Base-by-base conservation (phyloP, 2,329 filamentous ascomycete species). In the Aspergillus ruber region DNA sequence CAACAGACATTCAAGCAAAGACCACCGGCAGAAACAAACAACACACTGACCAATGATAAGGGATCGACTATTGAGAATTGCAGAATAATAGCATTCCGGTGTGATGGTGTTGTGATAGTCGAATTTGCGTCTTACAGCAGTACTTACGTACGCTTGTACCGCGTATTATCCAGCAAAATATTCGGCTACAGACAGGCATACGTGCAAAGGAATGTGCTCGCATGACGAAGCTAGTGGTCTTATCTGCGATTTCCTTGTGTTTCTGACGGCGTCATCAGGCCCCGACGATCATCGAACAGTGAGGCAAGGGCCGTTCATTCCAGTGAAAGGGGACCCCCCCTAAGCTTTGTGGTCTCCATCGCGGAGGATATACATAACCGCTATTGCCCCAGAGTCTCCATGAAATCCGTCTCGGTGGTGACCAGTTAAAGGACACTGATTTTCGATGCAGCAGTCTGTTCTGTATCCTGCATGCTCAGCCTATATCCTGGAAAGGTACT, bases 401-500 rank as follows among this genome's bases (percentile, higher is more conserved):
- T 17, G 9, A 4, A n/a, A n/a, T 18, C 33, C 6, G n/a, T 17
- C 33, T 36, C 33, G 10, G 29, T 21, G 7, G 33, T 29, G 33
- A 39, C 43, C 32, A 45, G 43, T 45, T 35, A 39, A 21, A 15
- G 20, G n/a, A 17, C 20, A 18, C 18, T 13, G 39, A n/a, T 41
- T 25, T 23, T 21, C 33, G 33, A 36, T 36, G 20, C 12, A 41
- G 39, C 10, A 13, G 8, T 18, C 39, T 23, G 13, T 25, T 12
- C 21, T 29, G 27, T 21, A 21, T 25, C 21, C 8, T 32, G 8
- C 21, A 21, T 40, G 15, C 15, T 23, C 12, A 18, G 17, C 25
- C 9, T 13, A 46, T 51, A 35, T 49, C 52, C 49, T 47, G 49
- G 44, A 36, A 39, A 46, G 47, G 36, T 45, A 46, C 43, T 41